Evolutionary conservation across 306 rosid species (phyloP), one percentile per base, ranked within the genome.

Genomic region (Spatholobus suberectus): DNA sequence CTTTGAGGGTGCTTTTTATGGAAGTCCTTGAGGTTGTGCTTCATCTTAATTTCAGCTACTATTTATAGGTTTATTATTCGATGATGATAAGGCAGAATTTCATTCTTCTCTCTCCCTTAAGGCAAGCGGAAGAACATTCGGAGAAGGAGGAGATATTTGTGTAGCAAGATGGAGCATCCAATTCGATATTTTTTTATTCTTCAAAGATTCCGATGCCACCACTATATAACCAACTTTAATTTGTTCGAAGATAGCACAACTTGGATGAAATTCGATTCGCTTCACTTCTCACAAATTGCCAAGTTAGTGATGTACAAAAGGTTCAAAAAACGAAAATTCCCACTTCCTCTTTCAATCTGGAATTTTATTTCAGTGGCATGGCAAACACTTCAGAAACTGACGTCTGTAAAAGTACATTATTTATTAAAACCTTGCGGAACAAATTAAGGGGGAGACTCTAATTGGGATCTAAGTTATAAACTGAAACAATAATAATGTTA

Each of bases 191-290:
- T n/a, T n/a, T n/a, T 17, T 0, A 67, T 32, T 54, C 32, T n/a
- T 84, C 44, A 55, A 44, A 73, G 29, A 70, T 80, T 80, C 83
- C 46, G 34, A 38, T 21, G 86, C 83, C 57, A 58, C 65, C 80
- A 40, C 54, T 23, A 29, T 52, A 18, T 52, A 52, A 18, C 1
- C 24, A 61, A 27, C 49, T 69, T 70, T 69, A 21, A 69, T 62
- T 44, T 63, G 61, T 75, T 75, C 61, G 1, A 74, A 75, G 11
- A 65, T 26, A 14, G 3, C 44, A 57, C 5, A 1, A 8, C n/a
- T n/a, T n/a, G 21, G 18, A 69, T 38, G 61, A 65, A 77, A 61
- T 77, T 70, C 59, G 74, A 27, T 84, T 79, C 6, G n/a, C n/a
- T 57, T 68, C 15, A 6, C 11, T 80, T 55, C n/a, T 26, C 41